Evolutionary conservation across 306 rosid species (phyloP), one percentile per base, ranked within the genome.

Genomic region (Canavalia ensiformis): DNA sequence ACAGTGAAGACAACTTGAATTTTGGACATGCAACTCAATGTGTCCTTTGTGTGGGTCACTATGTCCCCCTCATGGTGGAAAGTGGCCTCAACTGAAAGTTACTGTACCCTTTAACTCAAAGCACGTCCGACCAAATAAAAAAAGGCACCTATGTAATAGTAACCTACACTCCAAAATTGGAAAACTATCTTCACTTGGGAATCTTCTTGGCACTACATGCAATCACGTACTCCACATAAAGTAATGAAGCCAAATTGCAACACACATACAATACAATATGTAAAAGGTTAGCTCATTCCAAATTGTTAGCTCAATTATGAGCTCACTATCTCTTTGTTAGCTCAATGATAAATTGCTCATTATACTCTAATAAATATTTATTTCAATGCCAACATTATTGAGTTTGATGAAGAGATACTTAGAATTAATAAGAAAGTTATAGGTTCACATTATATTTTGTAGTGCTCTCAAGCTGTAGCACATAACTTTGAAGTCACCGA

Each of bases 41-140:
- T 31, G 13, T 75, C 49, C 42, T 68, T 55, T n/a, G 2, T 57
- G 81, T 66, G 77, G 87, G 86, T 78, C 87, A 75, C 31, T 68
- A 45, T 86, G 84, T 87, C 74, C 49, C 86, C 85, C 42, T 42
- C 6, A n/a, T 6, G 33, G 7, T 42, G 30, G 68, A 81, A 85
- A 75, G 44, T 87, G 88, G 76, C 89, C 64, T 70, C 3, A 45
- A 30, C 41, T 73, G 54, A 78, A 67, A 84, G 37, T 71, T 67
- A 84, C 56, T 12, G 9, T 49, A 3, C 74, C 62, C 35, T 47
- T 30, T 7, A 56, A 29, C 11, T 28, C 58, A 34, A 34, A 49
- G 8, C 68, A 77, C 44, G 11, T 33, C 78, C 51, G 25, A 56
- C 81, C 76, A 57, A 50, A 62, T 44, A 30, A 7, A 18, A 75